Conservation (phyloP, 495 filamentous ascomycete species). For the Trypethelium eluteriae region DNA sequence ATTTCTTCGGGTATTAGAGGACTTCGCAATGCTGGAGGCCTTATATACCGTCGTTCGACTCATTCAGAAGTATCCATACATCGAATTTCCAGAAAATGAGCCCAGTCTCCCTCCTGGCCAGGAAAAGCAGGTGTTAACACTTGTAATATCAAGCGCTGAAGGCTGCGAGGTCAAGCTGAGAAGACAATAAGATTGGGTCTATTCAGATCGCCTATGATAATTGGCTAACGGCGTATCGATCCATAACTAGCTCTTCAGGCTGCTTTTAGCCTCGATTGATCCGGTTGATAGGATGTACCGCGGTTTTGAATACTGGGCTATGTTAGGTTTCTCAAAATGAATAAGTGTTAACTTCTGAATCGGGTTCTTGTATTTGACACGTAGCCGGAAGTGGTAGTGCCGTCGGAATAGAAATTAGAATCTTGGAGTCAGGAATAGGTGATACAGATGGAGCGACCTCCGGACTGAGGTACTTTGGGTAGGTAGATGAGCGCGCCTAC, state of each 20-base stretch:
- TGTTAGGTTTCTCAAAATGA: neutral
- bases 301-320: neutral
- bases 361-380: neutral
- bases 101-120: neutral
- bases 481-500: neutral
- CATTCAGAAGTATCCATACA: conserved; percentile 22
- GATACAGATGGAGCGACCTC: neutral
- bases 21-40: conserved; percentile 36
- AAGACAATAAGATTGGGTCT: neutral
- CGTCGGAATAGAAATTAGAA: neutral
- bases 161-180: neutral
- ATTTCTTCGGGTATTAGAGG: neutral
- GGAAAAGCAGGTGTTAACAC: neutral
- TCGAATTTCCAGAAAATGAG: neutral
- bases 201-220: neutral
- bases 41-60: conserved; percentile 30
- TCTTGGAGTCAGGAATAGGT: neutral
- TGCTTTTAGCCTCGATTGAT: neutral
- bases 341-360: neutral
- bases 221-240: neutral
- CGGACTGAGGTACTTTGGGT: neutral
- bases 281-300: neutral
- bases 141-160: neutral
- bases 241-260: neutral
- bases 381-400: neutral